Evolutionary conservation across 1,284 basidiomycete genomes (phyloP), one percentile per base, ranked within the genome.

Genomic region (Vanrija sp.): DNA sequence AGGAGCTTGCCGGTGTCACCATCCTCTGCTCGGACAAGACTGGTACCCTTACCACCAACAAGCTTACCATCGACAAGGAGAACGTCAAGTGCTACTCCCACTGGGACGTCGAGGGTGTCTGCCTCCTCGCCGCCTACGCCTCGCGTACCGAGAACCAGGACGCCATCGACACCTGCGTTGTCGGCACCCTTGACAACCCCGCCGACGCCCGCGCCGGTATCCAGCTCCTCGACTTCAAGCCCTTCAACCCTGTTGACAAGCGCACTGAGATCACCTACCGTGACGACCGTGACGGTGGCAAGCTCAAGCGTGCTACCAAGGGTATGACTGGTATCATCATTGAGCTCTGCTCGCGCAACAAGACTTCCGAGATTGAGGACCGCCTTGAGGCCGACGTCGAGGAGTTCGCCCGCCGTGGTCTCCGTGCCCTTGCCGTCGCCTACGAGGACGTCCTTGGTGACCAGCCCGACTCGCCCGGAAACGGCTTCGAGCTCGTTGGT

Each of bases 71-170:
- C 69, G 93, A 98, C 79, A 88, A 84, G 71, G 83, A 85, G 73
- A 93, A 91, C 66, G 87, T 98, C 78, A 87, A 87, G 71, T 92
- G 88, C 27, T 97, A 97, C 78, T 86, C 87, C 57, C 83, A 87
- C 61, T 94, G 91, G 83, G 85, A 84, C 55, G 82, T 87, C 41
- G 89, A 95, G 53, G 91, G 94, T 62, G 88, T 96, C 73, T 85
- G 95, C 75, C 86, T 95, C 53, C 85, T 95, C 63, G 87, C 93
- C 47, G 91, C 93, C 50, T 97, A 97, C 77, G 89, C 91, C 44
- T 97, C 93, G 51, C 92, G 93, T 78, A 94, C 90, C 50, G 94
- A 98, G 84, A 98, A 98, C 83, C 90, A 94, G 82, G 95, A 98
- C 70, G 92, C 94, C 56, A 98, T 98, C 67, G 94, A 98, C 77